Percentiles rank a stretch among this genome's conserved stretches.
phyloP scores from a whole-genome alignment of 371 early-diverging fungal species.

The Umbelopsis sp. region DNA sequence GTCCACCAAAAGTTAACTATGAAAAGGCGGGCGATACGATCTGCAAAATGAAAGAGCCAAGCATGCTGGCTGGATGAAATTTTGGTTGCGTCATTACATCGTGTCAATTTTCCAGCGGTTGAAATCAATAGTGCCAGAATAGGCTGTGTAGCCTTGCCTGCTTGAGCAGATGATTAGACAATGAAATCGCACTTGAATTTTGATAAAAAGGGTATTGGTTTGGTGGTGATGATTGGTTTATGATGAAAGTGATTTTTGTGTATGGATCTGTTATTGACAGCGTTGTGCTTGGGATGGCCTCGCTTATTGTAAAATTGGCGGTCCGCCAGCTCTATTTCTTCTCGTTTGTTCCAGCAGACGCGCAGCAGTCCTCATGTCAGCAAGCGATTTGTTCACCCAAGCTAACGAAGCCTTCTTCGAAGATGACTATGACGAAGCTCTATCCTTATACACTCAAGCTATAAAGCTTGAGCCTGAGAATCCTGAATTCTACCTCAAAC shows the following conservation, averaged over 20 bases:
- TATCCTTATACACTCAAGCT: slow-evolving; percentile 76
- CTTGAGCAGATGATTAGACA: no score
- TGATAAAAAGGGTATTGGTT: no score
- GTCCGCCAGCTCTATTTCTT: neutral
- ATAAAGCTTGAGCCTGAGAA: slow-evolving; percentile 76
- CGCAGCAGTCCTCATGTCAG: slow-evolving; percentile 33
- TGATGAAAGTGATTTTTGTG: neutral
- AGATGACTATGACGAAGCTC: slow-evolving; percentile 80
- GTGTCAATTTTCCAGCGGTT: slow-evolving; percentile 14
- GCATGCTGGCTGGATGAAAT: neutral
- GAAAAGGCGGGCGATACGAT: neutral
- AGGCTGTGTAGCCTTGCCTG: no score
- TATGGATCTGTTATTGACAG: neutral
- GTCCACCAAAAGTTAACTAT: neutral
- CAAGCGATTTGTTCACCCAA: slow-evolving; percentile 76
- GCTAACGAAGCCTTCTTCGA: slow-evolving; percentile 87
- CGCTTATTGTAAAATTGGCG: neutral
- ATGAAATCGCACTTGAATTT: no score
- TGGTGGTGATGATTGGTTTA: no score
- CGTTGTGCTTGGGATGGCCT: neutral
- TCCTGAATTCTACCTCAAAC: slow-evolving; percentile 62
- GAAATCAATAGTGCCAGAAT: neutral
- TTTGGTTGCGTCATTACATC: slow-evolving; percentile 12
- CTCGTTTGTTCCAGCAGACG: slow-evolving; percentile 5
- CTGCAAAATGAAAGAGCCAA: no score